Evolutionary conservation across 1,139 yeast species (phyloP).

Genomic region (Kodamaea anthophila): DNA sequence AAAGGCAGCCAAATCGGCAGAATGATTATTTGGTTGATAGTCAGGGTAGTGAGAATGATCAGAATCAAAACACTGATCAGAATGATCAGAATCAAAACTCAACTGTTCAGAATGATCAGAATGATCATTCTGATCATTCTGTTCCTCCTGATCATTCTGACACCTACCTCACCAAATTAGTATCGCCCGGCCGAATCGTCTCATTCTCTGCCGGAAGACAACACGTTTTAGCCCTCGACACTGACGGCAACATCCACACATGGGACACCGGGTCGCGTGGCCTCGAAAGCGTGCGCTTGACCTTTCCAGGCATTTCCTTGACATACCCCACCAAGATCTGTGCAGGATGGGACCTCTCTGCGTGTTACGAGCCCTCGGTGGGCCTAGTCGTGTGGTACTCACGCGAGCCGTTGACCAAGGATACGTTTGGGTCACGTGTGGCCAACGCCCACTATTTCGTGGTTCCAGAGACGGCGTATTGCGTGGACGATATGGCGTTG

Average conservation of each 20-base stretch:
- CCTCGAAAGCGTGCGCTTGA: constrained; percentile 42
- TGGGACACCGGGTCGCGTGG: constrained; percentile 54
- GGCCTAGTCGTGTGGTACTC: constrained; percentile 61
- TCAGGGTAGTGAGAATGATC: background rate
- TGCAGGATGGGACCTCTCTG: constrained; percentile 68
- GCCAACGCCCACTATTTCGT: constrained; percentile 34
- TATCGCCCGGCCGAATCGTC: constrained; percentile 26
- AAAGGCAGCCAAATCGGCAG: constrained; percentile 4
- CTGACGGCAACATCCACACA: constrained; percentile 45
- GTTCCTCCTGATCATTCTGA: background rate
- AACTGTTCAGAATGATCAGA: background rate
- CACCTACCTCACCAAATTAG: constrained; percentile 18
- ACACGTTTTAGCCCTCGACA: constrained; percentile 60
- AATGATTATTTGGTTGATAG: background rate
- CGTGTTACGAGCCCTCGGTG: constrained; percentile 42
- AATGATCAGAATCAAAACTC: background rate
- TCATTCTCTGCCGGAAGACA: constrained; percentile 60
- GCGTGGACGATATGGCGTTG: constrained; percentile 51
- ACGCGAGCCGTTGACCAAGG: constrained; percentile 29
- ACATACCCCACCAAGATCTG: constrained; percentile 37
- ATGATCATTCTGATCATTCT: background rate
- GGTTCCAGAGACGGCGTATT: constrained; percentile 33
- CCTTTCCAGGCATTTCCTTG: constrained; percentile 24
- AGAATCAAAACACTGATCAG: no score
- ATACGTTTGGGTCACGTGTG: constrained; percentile 14